Evolutionary conservation across 129 eudicot genomes (phyloP), one percentile per base, ranked within the genome.

Genomic region (Artemisia argyi): DNA sequence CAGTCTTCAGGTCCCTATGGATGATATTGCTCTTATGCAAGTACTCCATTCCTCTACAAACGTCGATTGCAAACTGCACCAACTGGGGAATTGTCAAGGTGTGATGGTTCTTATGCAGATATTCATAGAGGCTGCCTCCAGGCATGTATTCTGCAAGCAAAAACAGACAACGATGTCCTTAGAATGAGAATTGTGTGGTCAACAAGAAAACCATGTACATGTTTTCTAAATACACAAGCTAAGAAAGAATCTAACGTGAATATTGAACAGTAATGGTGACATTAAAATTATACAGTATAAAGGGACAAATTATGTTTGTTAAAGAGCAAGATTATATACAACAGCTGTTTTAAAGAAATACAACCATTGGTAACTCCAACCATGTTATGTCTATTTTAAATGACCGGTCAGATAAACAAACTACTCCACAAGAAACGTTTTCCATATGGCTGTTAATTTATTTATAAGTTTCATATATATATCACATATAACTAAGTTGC

Each of bases 41-140:
- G 75, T 90, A 93, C 75, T 93, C 98, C 98, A 93, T 93, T 73
- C 98, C 98, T 71, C 80, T 82, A 81, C 90, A 85, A 65, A 87
- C 78, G 78, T 93, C 98, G 71, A 87, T 77, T 15, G 98, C 96
- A 74, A 85, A 93, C 81, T 76, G 83, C 73, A 93, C 87, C 79
- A 89, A 77, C 69, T 85, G 89, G 14, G 84, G 61, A 73, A 93
- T 87, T 71, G 81, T 76, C 83, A 87, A 62, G 58, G 42, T 69
- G 61, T 9, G 53, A 69, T 82, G 86, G 58, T 85, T 71, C 79
- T 84, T 90, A 60, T 87, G 97, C 82, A 93, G 55, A 69, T 89
- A 87, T 3, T 93, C 95, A 67, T 76, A 93, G 3, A 93, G 81
- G 83, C 97, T 93, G 66, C 98, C 98, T 22, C 97, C 97, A 68